Base-by-base conservation (phyloP, 164 flowering plant genomes). In the Magnolia kwangsiensis region DNA sequence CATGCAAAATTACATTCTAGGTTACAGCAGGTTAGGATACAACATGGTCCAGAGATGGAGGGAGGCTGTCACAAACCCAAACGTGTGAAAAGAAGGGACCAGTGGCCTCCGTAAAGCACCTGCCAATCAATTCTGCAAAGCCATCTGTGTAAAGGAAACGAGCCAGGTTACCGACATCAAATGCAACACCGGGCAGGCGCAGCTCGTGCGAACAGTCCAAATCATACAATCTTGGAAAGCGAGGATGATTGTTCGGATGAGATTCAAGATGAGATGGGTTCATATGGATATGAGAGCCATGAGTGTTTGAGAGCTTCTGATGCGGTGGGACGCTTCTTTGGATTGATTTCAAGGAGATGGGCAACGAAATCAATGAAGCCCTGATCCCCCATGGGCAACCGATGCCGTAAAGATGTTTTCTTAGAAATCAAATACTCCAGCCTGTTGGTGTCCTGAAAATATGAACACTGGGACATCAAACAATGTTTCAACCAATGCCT, bases 381-480 rank as follows among this genome's bases (percentile, higher is more conserved):
- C 83, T 91, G 95, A 76, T 94, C 98, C 16, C 98, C 99, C 98
- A 92, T 92, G 16, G 98, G 98, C 74, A 92, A 80, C 24, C 99
- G 87, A 76, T 92, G 99, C 80, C 97, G 87, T 20, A 96, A 79
- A 49, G 99, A 96, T 66, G 97, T 84, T 89, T 91, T 94, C 81
- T 96, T 96, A 0, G 98, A 97, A 63, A 96, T 92, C 85, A 96
- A 79, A 84, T 91, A 92, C 79, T 96, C 99, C 79, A 96, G 73
- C 83, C 92, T 90, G 83, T 84, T 94, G 45, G 90, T 87, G 16
- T 96, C 99, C 98, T 96, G 94, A 74, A 78, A 74, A 66, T 72
- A 80, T 68, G 75, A 64, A n/a, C 13, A 29, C 1, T n/a, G 24
- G 13, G 49, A 21, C 51, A 50, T 29, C 72, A 45, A 1, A 9